A percentile compares a stretch with the other conserved stretches of the same genome.
Conservation (phyloP, 73 alveolate species). For the Paramecium biaurelia region DNA sequence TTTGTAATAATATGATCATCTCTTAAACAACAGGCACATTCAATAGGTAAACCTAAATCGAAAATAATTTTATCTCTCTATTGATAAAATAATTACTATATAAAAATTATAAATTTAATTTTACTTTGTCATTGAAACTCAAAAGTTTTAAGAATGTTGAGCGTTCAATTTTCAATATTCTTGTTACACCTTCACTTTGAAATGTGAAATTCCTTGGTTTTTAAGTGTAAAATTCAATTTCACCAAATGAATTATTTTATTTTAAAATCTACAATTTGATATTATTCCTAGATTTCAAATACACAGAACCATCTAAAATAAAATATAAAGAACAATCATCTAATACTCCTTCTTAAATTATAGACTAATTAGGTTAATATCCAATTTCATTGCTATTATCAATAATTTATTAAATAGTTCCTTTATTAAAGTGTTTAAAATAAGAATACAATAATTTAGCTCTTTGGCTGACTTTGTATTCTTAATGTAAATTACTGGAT, state of each 20-base stretch:
- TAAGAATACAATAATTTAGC: background rate
- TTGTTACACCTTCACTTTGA: background rate
- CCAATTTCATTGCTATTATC: background rate
- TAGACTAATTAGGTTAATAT: background rate
- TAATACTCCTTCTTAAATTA: background rate
- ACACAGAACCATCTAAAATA: background rate
- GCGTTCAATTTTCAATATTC: background rate
- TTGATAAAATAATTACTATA: background rate
- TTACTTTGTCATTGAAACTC: background rate
- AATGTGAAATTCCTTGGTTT: background rate
- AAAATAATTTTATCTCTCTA: background rate
- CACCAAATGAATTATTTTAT: background rate
- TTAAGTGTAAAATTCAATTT: background rate
- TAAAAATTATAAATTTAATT: background rate
- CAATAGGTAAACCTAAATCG: background rate
- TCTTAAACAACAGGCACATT: background rate
- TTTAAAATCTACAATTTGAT: background rate
- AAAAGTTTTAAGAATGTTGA: background rate
- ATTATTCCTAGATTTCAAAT: background rate
- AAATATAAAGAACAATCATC: slow-evolving; percentile 33
- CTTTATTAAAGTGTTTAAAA: background rate
- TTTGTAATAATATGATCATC: background rate
- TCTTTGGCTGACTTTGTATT: background rate
- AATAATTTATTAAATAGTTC: background rate
- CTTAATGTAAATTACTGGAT: background rate